These are phyloP conservation scores for Globisporangium orthogonon DNA, from an alignment of 352 stramenopile species.

Conservation along the genomic window DNA sequence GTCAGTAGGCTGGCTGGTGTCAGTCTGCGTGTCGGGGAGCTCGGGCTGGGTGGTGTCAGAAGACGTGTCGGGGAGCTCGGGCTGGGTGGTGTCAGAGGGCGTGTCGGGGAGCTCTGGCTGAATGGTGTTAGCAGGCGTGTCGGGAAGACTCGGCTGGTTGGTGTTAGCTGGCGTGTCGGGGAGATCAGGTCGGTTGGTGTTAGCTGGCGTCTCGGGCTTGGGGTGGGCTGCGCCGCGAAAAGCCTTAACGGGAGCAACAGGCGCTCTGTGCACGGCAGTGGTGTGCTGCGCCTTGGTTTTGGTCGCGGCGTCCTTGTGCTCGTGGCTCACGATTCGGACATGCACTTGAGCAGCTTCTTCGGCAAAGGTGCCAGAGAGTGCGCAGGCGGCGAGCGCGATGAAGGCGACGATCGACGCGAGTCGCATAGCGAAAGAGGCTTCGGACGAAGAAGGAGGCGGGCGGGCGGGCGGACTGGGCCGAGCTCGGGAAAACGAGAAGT, in stretches of 20 bases:
- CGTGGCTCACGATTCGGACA: background rate
- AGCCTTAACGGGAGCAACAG: background rate
- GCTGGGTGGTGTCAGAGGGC: too few species aligned
- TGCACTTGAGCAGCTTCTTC: background rate
- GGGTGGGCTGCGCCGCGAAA: slow-evolving; percentile 37
- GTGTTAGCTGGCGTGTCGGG: too few species aligned
- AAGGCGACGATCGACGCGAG: slow-evolving; percentile 8
- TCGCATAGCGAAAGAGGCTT: slow-evolving; percentile 5
- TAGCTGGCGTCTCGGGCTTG: slow-evolving; percentile 87
- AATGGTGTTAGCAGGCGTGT: too few species aligned
- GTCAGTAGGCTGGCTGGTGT: too few species aligned
- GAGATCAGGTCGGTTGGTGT: too few species aligned
- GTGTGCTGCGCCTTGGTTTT: background rate
- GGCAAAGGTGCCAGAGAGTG: background rate
- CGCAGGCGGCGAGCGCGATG: slow-evolving; percentile 4
- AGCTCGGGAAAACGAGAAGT: slow-evolving; percentile 4
- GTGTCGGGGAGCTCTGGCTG: too few species aligned
- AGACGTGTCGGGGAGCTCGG: too few species aligned
- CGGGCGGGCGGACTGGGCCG: background rate
- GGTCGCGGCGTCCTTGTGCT: background rate
- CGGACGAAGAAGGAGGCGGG: background rate
- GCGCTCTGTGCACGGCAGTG: background rate
- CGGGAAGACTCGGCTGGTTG: too few species aligned
- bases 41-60: too few species aligned
- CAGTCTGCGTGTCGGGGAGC: too few species aligned